phyloP scores from a whole-genome alignment of 768 basidiomycete genomes.

The Boletellus ananas region DNA sequence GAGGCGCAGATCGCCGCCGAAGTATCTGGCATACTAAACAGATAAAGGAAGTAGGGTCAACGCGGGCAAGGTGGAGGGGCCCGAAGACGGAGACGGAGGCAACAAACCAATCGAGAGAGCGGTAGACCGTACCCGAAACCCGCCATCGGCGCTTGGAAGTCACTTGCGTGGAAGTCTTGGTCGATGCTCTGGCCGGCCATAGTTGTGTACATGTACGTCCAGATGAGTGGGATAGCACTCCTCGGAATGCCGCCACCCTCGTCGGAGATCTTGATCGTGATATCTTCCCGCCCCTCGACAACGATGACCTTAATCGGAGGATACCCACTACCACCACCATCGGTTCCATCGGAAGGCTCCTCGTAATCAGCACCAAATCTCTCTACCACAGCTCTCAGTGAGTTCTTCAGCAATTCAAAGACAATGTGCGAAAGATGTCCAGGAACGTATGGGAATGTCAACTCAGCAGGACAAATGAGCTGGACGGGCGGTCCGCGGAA shows the following conservation, averaged over 20 bases:
- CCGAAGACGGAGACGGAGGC: slow-evolving; percentile 60
- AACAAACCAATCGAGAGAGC: slow-evolving; percentile 78
- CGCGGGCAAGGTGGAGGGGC: slow-evolving; percentile 26
- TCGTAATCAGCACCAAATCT: slow-evolving; percentile 81
- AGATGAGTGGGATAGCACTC: slow-evolving; percentile 88
- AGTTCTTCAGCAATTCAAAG: slow-evolving; percentile 98
- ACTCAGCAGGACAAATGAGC: slow-evolving; percentile 84
- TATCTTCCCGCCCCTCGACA: slow-evolving; percentile 94
- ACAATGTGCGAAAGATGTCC: slow-evolving; percentile 95
- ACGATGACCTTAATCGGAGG: slow-evolving; percentile 51
- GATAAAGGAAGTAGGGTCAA: neutral
- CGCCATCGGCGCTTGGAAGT: slow-evolving; percentile 98
- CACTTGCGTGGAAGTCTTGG: slow-evolving; percentile 72
- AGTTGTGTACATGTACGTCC: slow-evolving; percentile 98
- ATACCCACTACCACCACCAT: slow-evolving; percentile 11
- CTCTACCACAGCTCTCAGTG: slow-evolving; percentile 93
- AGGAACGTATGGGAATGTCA: slow-evolving; percentile 92
- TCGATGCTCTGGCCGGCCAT: slow-evolving; percentile 70
- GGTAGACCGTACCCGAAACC: slow-evolving; percentile 95
- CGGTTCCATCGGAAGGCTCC: slow-evolving; percentile 9
- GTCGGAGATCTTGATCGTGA: slow-evolving; percentile 98
- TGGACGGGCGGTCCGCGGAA: slow-evolving; percentile 96
- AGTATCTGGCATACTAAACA: slow-evolving; percentile 84
- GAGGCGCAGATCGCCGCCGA: slow-evolving; percentile 86
- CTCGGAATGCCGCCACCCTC: slow-evolving; percentile 89